phyloP scores from a whole-genome alignment of 1,139 yeast genomes.

The Geotrichum phurueaensis region DNA sequence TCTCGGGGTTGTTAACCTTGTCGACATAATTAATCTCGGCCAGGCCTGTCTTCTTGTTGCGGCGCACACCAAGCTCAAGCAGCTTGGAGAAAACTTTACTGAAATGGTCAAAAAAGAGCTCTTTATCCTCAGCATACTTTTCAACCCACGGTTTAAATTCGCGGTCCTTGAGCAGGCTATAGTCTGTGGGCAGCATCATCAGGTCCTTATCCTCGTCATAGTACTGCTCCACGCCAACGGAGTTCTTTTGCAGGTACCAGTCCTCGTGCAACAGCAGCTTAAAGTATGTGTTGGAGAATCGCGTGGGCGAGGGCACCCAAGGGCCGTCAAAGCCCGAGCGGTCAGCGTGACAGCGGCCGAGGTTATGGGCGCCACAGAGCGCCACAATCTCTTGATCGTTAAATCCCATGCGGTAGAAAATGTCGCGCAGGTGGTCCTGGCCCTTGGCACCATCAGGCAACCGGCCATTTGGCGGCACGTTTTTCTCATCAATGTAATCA shows the following conservation, averaged over 20 bases:
- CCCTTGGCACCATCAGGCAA: constrained; percentile 54
- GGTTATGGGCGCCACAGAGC: constrained; percentile 56
- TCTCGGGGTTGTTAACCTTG: constrained; percentile 23
- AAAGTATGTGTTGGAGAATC: constrained; percentile 76
- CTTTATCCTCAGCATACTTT: constrained; percentile 50
- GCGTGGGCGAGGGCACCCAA: constrained; percentile 82
- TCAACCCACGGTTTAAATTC: constrained; percentile 47
- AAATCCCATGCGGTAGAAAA: constrained; percentile 59
- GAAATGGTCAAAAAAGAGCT: constrained; percentile 48
- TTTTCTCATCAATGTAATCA: constrained; percentile 47
- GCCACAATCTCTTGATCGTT: constrained; percentile 59
- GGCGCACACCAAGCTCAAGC: constrained; percentile 51
- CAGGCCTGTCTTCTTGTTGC: constrained; percentile 30
- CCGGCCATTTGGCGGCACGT: constrained; percentile 59
- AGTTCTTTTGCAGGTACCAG: constrained; percentile 62
- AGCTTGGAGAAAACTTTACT: constrained; percentile 49
- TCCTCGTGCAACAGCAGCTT: constrained; percentile 59
- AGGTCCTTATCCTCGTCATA: constrained; percentile 56
- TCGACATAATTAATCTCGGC: constrained; percentile 31
- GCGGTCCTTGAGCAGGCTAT: constrained; percentile 48
- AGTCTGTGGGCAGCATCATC: constrained; percentile 66
- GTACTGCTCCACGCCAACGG: constrained; percentile 62
- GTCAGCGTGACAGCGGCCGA: constrained; percentile 59
- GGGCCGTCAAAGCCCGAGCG: constrained; percentile 74
- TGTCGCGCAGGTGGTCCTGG: constrained; percentile 47